Conservation (phyloP, 768 basidiomycete species). For the Termitomyces sp. region DNA sequence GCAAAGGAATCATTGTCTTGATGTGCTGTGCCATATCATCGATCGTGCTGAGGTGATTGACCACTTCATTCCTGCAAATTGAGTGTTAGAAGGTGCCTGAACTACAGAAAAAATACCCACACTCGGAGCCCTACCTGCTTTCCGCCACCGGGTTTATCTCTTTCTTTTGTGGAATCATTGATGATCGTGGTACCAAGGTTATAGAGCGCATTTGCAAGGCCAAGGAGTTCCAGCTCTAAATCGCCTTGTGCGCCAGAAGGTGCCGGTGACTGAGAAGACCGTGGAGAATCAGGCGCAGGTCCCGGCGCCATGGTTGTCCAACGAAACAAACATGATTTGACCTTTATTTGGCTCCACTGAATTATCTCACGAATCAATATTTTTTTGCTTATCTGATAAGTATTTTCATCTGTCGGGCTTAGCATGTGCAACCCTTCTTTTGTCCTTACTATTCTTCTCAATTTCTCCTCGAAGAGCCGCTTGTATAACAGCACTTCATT, state of each 20-base stretch:
- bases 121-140: conserved; percentile 79
- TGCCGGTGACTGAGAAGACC: conserved; percentile 70
- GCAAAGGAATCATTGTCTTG: conserved; percentile 67
- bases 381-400: background rate
- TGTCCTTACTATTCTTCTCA: background rate
- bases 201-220: conserved; percentile 74
- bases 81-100: background rate
- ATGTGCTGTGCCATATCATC: conserved; percentile 67
- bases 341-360: conserved; percentile 5
- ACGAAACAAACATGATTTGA: conserved; percentile 7
- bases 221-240: conserved; percentile 71
- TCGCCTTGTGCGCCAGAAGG: conserved; percentile 71
- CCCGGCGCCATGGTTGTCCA: conserved; percentile 12
- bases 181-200: conserved; percentile 82
- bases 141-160: conserved; percentile 63
- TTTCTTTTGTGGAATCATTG: conserved; percentile 79
- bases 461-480: conserved; percentile 7
- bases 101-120: conserved; percentile 36
- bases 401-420: background rate
- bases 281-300: conserved; percentile 62
- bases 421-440: too few species aligned
- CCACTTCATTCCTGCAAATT: conserved; percentile 63
- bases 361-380: background rate
- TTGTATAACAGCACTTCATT: conserved; percentile 16
- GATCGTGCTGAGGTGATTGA: conserved; percentile 60